phyloP scores from a whole-genome alignment of 768 basidiomycete genomes.

The Albatrellus ellisii region DNA sequence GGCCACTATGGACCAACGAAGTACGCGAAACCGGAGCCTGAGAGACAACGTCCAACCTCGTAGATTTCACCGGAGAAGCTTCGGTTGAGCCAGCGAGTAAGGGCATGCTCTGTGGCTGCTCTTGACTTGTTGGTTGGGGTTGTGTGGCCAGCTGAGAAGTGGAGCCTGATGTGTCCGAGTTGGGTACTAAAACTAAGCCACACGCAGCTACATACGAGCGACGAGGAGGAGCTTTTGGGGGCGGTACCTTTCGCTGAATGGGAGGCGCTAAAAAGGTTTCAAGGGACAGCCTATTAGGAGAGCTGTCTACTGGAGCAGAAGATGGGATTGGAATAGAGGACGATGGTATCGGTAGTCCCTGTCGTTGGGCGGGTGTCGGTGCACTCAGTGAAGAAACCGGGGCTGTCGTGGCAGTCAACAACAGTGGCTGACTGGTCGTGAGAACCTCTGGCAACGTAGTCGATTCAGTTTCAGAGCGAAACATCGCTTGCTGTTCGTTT shows the following conservation, averaged over 20 bases:
- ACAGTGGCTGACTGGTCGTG: too few relatives aligned
- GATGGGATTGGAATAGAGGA: neutral
- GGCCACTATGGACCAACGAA: neutral
- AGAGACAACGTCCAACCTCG: neutral
- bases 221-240: neutral
- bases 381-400: too few relatives aligned
- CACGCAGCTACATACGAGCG: neutral
- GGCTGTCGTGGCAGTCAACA: too few relatives aligned
- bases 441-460: neutral
- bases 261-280: neutral
- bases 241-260: neutral
- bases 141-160: neutral
- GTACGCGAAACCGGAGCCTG: neutral
- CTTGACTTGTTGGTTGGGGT: neutral
- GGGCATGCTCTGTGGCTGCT: neutral
- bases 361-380: neutral
- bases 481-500: too few relatives aligned
- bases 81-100: neutral
- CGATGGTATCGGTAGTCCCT: neutral
- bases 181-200: neutral
- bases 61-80: neutral
- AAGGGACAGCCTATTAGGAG: neutral
- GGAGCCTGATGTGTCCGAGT: neutral
- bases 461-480: neutral
- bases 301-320: neutral